Base-by-base conservation (phyloP, 1,284 basidiomycete genomes). In the Trametes polyzona region DNA sequence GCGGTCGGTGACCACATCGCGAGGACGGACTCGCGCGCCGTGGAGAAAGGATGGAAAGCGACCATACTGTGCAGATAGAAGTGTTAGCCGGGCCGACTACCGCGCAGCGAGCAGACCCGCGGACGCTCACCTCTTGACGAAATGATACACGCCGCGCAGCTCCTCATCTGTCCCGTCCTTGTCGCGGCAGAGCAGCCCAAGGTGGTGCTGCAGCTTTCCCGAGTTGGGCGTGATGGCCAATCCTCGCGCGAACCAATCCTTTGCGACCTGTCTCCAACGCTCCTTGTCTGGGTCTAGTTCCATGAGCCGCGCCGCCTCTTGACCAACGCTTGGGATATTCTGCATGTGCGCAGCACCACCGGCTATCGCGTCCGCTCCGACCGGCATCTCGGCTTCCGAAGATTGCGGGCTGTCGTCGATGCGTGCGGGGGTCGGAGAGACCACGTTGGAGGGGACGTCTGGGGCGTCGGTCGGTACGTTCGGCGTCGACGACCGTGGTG, bases 181-280 rank as follows among this genome's bases (percentile, higher is more conserved):
- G 67, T 95, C 93, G 21, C 91, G 80, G 66, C 88, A 90, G 46
- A 99, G 79, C 55, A 97, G 74, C 1, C 95, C 97, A n/a, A 99
- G 76, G 70, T 98, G 93, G 71, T 98, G 94, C 71, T 99, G 96
- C 46, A 98, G 76, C 65, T 95, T 88, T 6, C 96, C 96, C 14
- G 88, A 88, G 24, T 93, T 93, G 1, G 97, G 97, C 52, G 90
- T 90, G 66, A 95, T 93, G 4, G 87, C 84, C 23, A 98, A 78
- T 0, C 95, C 96, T 51, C 85, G 82, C 16, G 86, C 89, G 71
- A 97, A 99, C 96, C 97, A 99, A 39, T 95, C 93, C 59, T 88
- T 79, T 1, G 96, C 96, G 23, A 95, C 92, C 36, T 81, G 81
- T 40, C 94, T 78, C 97, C 96, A 99, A 3, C 90, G 84, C 69